Base-by-base conservation (phyloP, 371 early-diverging fungal species). In the Catenaria anguillulae region DNA sequence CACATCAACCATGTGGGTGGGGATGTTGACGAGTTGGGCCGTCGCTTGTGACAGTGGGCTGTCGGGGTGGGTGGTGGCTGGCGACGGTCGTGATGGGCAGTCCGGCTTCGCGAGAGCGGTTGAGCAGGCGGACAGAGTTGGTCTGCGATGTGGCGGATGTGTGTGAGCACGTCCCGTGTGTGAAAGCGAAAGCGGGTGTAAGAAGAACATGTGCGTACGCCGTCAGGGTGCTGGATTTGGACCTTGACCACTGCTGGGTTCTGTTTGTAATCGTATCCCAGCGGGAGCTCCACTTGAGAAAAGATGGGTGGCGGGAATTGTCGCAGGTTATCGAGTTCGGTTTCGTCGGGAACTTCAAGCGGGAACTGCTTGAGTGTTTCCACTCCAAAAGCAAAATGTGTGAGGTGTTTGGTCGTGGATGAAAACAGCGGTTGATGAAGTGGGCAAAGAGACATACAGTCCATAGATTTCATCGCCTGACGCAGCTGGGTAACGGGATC, bases 201-300 rank as follows among this genome's bases (percentile, higher is more conserved):
- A n/a, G n/a, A n/a, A n/a, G n/a, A n/a, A n/a, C n/a, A n/a, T n/a
- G n/a, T n/a, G 36, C 10, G 55, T 55, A 55, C 55, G 17, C 58
- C 58, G 36, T 58, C 58, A 19, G 58, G 17, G 2, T 33, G 6
- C 19, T 8, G 33, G 15, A 58, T 21, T 24, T 34, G n/a, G 2
- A 58, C 36, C 17, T 42, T n/a, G 24, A 58, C 58, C 24, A 58
- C 58, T 17, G 58, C 58, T 21, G 58, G 36, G 29, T 31, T 34
- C 34, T 58, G 58, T 15, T 29, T n/a, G 58, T 26, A 58, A 5
- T 42, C 58, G 42, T 58, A 58, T 8, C 36, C 24, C 36, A 58
- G 58, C 40, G 58, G 58, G 17, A 36, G 8, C 34, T 58, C 58
- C 26, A 58, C 10, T 13, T 12, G 17, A 24, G 58, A 58, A 17